Base-by-base conservation (phyloP, 345 rosid species). In the Kernera saxatilis region DNA sequence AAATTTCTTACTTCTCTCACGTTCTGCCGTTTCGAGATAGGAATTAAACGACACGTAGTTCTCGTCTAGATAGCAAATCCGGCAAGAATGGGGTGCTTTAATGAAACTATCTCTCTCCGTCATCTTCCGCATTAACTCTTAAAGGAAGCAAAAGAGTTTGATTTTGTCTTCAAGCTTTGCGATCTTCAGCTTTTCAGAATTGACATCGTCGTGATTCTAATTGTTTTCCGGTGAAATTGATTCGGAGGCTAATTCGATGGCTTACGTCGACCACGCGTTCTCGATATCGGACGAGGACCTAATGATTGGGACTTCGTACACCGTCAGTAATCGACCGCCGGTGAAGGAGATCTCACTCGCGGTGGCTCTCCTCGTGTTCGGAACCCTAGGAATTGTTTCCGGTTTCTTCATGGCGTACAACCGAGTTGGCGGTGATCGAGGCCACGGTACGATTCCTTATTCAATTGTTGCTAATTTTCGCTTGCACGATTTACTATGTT, bases 251-350 rank as follows among this genome's bases (percentile, higher is more conserved):
- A 18, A 18, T 60, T 40, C 33, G n/a, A 93, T 93, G 98, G 97
- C 98, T 35, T 93, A 93, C 78, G 97, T 93, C 39, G 98, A 93
- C 72, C 97, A 91, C 33, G 97, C 97, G 9, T 93, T 93, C 84
- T 93, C 98, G 25, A 93, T 93, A 43, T 84, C 98, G 1, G 97
- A 93, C 83, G 98, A 93, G 74, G 97, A 91, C 76, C 72, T 91
- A 53, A 88, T 93, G 96, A 77, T 93, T 73, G 96, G 83, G 56
- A 80, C 84, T 10, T 77, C 92, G 4, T 85, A 89, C 75, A 61
- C 85, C 19, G 83, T 87, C 69, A 86, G 83, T 81, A 88, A 83
- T 73, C 84, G 89, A 8, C 96, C 98, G 26, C 98, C 98, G 13
- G 79, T 89, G 75, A 93, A 89, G 72, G 98, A 93, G 90, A 93